A percentile compares a stretch with the other conserved stretches of the same genome.
Conservation (phyloP, 306 rosid species). For the Pyrus communis region DNA sequence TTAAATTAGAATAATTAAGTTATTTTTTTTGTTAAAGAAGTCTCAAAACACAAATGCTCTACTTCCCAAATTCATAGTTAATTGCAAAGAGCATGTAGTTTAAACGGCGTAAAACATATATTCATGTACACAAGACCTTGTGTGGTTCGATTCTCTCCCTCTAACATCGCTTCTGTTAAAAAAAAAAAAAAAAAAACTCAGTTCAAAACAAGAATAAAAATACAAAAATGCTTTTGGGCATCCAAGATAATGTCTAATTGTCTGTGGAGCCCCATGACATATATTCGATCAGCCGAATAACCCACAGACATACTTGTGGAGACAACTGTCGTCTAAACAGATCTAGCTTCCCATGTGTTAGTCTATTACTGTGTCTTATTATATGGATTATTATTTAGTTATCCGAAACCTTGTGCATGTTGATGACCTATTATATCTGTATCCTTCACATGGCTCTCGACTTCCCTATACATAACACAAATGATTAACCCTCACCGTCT, state of each 20-base stretch:
- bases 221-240: not conserved
- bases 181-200: too few relatives aligned
- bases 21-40: too few relatives aligned
- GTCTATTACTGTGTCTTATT: not conserved
- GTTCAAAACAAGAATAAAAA: not conserved
- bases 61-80: too few relatives aligned
- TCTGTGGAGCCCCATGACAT: not conserved
- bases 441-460: not conserved
- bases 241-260: not conserved
- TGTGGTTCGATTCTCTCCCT: too few relatives aligned
- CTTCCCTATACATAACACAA: not conserved
- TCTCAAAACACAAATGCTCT: too few relatives aligned
- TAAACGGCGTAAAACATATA: too few relatives aligned
- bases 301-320: not conserved
- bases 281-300: slow-evolving; percentile 2
- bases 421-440: not conserved
- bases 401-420: not conserved
- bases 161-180: too few relatives aligned
- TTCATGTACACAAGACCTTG: too few relatives aligned
- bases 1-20: too few relatives aligned
- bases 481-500: not conserved
- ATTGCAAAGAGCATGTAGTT: too few relatives aligned
- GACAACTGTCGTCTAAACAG: not conserved
- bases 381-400: not conserved
- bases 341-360: not conserved